phyloP scores from a whole-genome alignment of 2,329 filamentous ascomycete genomes.

The Sarocladiaceae sp. region DNA sequence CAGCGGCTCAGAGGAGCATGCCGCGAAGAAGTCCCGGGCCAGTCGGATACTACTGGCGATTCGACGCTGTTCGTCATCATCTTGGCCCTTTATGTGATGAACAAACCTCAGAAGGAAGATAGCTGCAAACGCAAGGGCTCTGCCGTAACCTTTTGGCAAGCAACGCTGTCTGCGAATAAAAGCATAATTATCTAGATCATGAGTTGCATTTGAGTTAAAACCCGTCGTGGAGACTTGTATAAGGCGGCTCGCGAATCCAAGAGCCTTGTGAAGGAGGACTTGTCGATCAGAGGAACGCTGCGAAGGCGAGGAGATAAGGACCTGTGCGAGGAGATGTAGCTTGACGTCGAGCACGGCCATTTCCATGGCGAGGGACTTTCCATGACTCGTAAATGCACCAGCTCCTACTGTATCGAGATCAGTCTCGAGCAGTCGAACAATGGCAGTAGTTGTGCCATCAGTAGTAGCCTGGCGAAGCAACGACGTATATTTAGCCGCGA shows the following conservation, averaged over 20 bases:
- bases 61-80: conserved; percentile 21
- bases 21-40: conserved; percentile 21
- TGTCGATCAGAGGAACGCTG: conserved; percentile 16
- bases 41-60: conserved; percentile 22
- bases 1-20: conserved; percentile 13
- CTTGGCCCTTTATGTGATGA: conserved; percentile 17
- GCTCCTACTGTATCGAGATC: conserved; percentile 20
- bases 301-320: conserved; percentile 17
- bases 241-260: conserved; percentile 21
- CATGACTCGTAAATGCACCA: conserved; percentile 15
- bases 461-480: conserved; percentile 19
- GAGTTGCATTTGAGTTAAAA: conserved; percentile 13
- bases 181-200: conserved; percentile 12
- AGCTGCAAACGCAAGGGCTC: conserved; percentile 22
- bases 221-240: conserved; percentile 19
- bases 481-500: conserved; percentile 20
- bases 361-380: conserved; percentile 19
- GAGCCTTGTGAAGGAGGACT: conserved; percentile 19
- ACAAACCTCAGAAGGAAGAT: conserved; percentile 25
- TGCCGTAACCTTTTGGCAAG: conserved; percentile 21
- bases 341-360: conserved; percentile 20
- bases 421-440: conserved; percentile 22
- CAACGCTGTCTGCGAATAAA: conserved; percentile 14
- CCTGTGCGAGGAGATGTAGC: conserved; percentile 21
- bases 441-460: conserved; percentile 20